Percentiles rank a stretch among this genome's conserved stretches.
These are phyloP conservation scores for Cucurbita ficifolia DNA, from an alignment of 306 rosid species.

Conservation along the genomic window DNA sequence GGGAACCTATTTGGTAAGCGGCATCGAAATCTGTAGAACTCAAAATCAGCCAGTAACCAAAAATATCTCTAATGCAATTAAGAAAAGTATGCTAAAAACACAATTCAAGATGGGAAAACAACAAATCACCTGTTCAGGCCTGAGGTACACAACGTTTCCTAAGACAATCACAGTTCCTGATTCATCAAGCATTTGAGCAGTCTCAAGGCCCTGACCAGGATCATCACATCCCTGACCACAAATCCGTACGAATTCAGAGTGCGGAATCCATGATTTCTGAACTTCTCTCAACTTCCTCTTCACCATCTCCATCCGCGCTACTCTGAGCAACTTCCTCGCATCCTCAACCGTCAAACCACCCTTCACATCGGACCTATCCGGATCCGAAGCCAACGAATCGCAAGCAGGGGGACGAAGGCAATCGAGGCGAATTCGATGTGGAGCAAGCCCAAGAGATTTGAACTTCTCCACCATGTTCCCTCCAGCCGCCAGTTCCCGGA, in stretches of 20 bases:
- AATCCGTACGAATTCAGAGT: slow-evolving; percentile 47
- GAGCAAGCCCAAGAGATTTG: slow-evolving; percentile 30
- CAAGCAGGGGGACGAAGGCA: slow-evolving; percentile 26
- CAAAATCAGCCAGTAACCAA: neutral
- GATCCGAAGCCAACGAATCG: neutral
- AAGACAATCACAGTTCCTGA: slow-evolving; percentile 60
- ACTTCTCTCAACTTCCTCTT: slow-evolving; percentile 40
- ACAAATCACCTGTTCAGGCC: slow-evolving; percentile 65
- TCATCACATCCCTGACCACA: slow-evolving; percentile 45
- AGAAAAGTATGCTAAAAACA: neutral
- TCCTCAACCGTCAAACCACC: slow-evolving; percentile 24
- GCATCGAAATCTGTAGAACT: slow-evolving; percentile 7
- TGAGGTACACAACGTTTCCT: slow-evolving; percentile 59
- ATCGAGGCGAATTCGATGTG: slow-evolving; percentile 39
- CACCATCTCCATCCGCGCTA: slow-evolving; percentile 48
- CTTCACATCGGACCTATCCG: neutral
- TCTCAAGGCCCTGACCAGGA: slow-evolving; percentile 31
- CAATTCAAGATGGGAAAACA: neutral
- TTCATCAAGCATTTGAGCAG: slow-evolving; percentile 58
- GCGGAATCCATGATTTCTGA: slow-evolving; percentile 29
- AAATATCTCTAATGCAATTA: neutral
- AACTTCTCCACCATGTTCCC: slow-evolving; percentile 33
- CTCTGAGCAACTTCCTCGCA: slow-evolving; percentile 48
- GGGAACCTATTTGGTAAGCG: slow-evolving; percentile 5
- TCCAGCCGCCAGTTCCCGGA: slow-evolving; percentile 14